Base-by-base conservation (phyloP, 495 filamentous ascomycete species). In the Penicillium manginii region DNA sequence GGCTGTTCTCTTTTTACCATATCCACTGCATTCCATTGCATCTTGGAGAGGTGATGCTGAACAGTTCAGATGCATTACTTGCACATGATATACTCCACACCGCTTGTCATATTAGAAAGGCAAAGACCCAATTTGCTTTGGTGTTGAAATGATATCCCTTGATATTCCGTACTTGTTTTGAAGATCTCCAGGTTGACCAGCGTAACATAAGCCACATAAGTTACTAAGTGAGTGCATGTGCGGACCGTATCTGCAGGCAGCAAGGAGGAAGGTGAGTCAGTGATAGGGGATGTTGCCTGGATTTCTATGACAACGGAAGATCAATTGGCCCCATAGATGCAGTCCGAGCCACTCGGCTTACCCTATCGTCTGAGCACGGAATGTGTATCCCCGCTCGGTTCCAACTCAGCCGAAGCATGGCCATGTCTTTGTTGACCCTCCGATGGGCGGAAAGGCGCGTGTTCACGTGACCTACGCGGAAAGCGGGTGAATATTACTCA, bases 401-500 rank as follows among this genome's bases (percentile, higher is more conserved):
- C 19, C 23, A 26, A 22, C 14, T n/a, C n/a, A 17, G 39, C 61
- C 61, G 61, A 55, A 54, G 39, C 42, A 26, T 26, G 26, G 26
- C 26, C 26, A 26, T 26, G 26, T 26, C 26, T 29, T 19, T 52
- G 40, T 32, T 8, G 39, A 21, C 3, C 3, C 48, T 45, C 29
- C 21, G 23, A 49, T 12, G 22, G 22, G 3, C 33, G 21, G 50
- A 12, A 21, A 23, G 19, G 50, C 66, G 59, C 64, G 64, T 69
- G 23, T 19, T 23, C 66, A 69, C 66, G 61, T 69, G 66, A 69
- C 59, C 18, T n/a, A 22, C 47, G 50, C 63, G 62, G 54, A 17
- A 17, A 14, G 15, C 51, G 32, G 46, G 22, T 39, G 47, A 55
- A 7, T 58, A 51, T 63, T 54, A 61, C 58, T 58, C 59, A 55